These are phyloP conservation scores for Tuber microsphaerosporum DNA, from an alignment of 495 filamentous ascomycete species.

Conservation along the genomic window DNA sequence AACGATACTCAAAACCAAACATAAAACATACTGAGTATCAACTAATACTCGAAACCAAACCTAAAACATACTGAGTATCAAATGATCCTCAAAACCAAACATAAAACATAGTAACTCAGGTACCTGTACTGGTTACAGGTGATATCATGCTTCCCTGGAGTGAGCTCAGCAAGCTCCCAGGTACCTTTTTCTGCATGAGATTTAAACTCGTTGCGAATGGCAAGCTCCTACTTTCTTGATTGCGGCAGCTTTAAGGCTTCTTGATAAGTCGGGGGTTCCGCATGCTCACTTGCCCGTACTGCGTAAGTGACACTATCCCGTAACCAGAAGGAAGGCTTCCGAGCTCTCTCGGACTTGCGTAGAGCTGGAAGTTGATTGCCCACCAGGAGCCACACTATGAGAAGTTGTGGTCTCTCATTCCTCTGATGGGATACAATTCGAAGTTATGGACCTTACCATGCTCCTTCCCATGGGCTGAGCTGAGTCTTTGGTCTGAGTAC, in stretches of 20 bases:
- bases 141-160: not conserved
- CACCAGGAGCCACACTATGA: not conserved
- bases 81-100: no score
- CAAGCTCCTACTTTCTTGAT: not conserved
- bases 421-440: not conserved
- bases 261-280: not conserved
- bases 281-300: not conserved
- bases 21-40: no score
- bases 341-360: not conserved
- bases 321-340: not conserved
- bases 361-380: not conserved
- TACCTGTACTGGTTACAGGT: no score
- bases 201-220: no score
- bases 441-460: not conserved
- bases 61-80: no score
- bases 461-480: not conserved
- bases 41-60: no score
- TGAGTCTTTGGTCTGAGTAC: not conserved
- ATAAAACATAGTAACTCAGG: no score
- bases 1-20: no score
- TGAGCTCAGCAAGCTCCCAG: not conserved
- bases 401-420: not conserved
- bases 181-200: not conserved
- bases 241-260: rapidly evolving
- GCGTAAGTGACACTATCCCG: not conserved